phyloP scores from a whole-genome alignment of 139 green algal genomes.

The Diplosphaera chodatii region DNA sequence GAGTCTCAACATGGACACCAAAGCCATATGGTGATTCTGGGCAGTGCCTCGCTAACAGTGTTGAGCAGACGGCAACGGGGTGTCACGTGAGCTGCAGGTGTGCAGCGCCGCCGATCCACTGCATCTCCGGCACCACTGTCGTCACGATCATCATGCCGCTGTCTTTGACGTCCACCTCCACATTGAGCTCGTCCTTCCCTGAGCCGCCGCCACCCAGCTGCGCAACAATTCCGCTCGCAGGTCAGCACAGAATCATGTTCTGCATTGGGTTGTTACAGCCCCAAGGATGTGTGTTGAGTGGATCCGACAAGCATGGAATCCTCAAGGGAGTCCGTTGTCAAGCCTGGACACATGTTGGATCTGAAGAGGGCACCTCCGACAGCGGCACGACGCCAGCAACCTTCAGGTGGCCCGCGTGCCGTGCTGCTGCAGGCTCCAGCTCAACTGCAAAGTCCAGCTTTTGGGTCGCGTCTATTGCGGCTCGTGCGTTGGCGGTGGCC shows the following conservation, averaged over 20 bases:
- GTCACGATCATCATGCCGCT: constrained; percentile 75
- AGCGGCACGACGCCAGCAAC: constrained; percentile 41
- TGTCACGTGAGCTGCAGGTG: constrained; percentile 47
- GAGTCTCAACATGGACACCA: too few species aligned
- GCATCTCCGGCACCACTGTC: constrained; percentile 53
- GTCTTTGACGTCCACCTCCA: constrained; percentile 64
- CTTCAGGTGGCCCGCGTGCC: constrained; percentile 35
- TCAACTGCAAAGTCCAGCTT: constrained; percentile 31
- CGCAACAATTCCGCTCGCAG: too few species aligned
- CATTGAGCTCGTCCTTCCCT: constrained; percentile 29
- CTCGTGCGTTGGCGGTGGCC: constrained; percentile 35
- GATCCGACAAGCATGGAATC: too few species aligned
- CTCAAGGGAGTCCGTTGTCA: constrained; percentile 4
- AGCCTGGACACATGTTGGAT: too few species aligned
- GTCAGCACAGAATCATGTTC: too few species aligned
- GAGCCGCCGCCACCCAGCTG: not conserved
- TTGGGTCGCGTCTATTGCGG: constrained; percentile 36
- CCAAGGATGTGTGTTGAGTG: too few species aligned
- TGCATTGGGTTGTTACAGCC: too few species aligned
- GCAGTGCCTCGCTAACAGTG: too few species aligned
- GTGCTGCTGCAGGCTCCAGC: constrained; percentile 5
- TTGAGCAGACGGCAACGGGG: constrained; percentile 22
- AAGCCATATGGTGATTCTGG: too few species aligned
- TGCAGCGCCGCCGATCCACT: constrained; percentile 67
- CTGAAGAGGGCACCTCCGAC: not conserved